Evolutionary conservation across 768 basidiomycete genomes (phyloP).

Genomic region (Polyporus arcularius): DNA sequence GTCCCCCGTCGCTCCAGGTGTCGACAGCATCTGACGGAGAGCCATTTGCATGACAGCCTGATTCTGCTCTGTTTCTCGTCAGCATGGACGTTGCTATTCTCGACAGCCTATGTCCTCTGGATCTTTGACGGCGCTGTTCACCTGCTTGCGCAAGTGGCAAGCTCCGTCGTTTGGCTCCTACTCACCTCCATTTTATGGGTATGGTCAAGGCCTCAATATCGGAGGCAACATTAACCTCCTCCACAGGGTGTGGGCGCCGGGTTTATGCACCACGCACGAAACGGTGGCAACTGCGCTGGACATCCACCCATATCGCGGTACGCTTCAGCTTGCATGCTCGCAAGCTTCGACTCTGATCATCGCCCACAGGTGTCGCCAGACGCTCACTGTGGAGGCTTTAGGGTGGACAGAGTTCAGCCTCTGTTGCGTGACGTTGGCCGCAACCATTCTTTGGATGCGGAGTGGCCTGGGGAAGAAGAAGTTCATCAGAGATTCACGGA

Average conservation of each 20-base stretch:
- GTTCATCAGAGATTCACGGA: slow-evolving; percentile 45
- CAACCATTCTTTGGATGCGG: slow-evolving; percentile 56
- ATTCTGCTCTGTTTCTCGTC: slow-evolving; percentile 31
- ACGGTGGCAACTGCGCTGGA: slow-evolving; percentile 59
- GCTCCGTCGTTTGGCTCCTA: slow-evolving; percentile 73
- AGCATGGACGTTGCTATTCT: slow-evolving; percentile 72
- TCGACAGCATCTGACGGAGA: slow-evolving; percentile 16
- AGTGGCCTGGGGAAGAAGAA: slow-evolving; percentile 35
- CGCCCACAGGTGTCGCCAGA: slow-evolving; percentile 60
- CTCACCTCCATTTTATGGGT: slow-evolving; percentile 72
- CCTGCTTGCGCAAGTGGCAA: slow-evolving; percentile 74
- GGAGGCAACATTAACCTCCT: not conserved
- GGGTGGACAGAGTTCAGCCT: slow-evolving; percentile 78
- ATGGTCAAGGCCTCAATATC: slow-evolving; percentile 22
- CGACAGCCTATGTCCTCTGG: slow-evolving; percentile 71
- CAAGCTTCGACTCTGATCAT: not conserved
- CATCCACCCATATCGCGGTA: slow-evolving; percentile 54
- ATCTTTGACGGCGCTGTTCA: slow-evolving; percentile 65
- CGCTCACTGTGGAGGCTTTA: slow-evolving; percentile 70
- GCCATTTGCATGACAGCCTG: slow-evolving; percentile 51
- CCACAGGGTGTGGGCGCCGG: slow-evolving; percentile 67
- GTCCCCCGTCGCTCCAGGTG: slow-evolving; percentile 26
- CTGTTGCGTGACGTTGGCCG: slow-evolving; percentile 53
- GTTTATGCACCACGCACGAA: slow-evolving; percentile 63
- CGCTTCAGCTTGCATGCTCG: slow-evolving; percentile 17